Evolutionary conservation across 305 asterid genomes (phyloP).

Genomic region (Caryopteris hybrid): DNA sequence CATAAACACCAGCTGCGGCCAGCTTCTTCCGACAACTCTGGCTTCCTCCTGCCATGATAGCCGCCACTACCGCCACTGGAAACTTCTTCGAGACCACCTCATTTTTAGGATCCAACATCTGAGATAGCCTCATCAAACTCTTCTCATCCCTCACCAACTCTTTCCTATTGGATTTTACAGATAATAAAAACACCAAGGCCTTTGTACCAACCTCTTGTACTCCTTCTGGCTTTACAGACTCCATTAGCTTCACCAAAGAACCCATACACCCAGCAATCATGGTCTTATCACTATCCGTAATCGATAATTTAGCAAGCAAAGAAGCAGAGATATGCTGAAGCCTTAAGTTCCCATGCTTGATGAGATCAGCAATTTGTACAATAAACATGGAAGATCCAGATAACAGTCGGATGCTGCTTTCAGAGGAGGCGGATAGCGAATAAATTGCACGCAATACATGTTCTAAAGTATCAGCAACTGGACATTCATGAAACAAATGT

Average conservation of each 20-base stretch:
- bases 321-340: constrained; percentile 75
- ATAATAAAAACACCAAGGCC: constrained; percentile 60
- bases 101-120: constrained; percentile 71
- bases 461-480: constrained; percentile 60
- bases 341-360: constrained; percentile 64
- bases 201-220: constrained; percentile 76
- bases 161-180: constrained; percentile 69
- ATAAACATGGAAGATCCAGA: constrained; percentile 58
- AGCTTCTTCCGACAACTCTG: constrained; percentile 78
- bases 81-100: constrained; percentile 71
- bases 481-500: constrained; percentile 59
- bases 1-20: constrained; percentile 59
- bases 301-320: constrained; percentile 59
- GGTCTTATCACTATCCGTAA: constrained; percentile 61
- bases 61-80: constrained; percentile 77
- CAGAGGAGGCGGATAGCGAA: constrained; percentile 51
- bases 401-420: constrained; percentile 42
- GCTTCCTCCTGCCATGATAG: constrained; percentile 83
- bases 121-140: constrained; percentile 67
- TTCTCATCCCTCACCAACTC: constrained; percentile 84
- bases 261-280: constrained; percentile 67
- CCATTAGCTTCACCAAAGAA: constrained; percentile 82
- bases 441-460: constrained; percentile 70
- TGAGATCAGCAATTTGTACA: constrained; percentile 53
- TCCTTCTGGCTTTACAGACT: constrained; percentile 82